A percentile compares a stretch with the other conserved stretches of the same genome.
Conservation (phyloP, 768 basidiomycete species). For the Naganishia friedmannii region DNA sequence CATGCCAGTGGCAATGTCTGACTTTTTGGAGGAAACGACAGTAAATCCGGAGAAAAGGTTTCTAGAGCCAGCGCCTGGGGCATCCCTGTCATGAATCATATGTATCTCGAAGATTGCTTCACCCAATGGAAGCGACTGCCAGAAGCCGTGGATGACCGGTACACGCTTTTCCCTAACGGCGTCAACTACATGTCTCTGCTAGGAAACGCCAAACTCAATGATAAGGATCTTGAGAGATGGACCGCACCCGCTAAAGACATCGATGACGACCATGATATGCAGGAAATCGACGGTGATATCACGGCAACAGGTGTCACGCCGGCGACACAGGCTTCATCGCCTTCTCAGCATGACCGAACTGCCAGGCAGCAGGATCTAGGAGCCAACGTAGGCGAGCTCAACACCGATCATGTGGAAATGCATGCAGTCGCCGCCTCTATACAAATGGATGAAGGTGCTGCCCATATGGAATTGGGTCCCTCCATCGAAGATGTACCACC, state of each 20-base stretch:
- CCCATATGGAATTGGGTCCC: neutral
- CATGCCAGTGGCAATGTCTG: neutral
- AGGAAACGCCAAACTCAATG: constrained; percentile 31
- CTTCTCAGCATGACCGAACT: constrained; percentile 16
- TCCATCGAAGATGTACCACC: neutral
- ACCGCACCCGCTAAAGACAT: constrained; percentile 13
- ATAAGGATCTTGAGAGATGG: constrained; percentile 40
- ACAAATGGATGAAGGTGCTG: neutral
- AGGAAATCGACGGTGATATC: constrained; percentile 18
- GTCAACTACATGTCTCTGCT: constrained; percentile 36
- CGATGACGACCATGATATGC: constrained; percentile 17
- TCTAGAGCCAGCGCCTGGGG: constrained; percentile 73
- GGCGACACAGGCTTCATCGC: constrained; percentile 17
- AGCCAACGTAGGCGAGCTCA: neutral
- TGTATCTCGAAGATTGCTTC: constrained; percentile 89
- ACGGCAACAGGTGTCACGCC: constrained; percentile 15
- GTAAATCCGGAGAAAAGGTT: constrained; percentile 60
- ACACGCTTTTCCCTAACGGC: constrained; percentile 30
- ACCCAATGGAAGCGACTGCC: constrained; percentile 61
- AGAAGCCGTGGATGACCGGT: constrained; percentile 13
- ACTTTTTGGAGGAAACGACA: constrained; percentile 38
- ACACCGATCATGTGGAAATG: constrained; percentile 7
- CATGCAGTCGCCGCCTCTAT: neutral
- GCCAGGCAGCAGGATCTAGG: constrained; percentile 3
- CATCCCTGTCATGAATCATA: constrained; percentile 82